phyloP scores from a whole-genome alignment of 2,329 filamentous ascomycete species.

The Venturia carpophila region DNA sequence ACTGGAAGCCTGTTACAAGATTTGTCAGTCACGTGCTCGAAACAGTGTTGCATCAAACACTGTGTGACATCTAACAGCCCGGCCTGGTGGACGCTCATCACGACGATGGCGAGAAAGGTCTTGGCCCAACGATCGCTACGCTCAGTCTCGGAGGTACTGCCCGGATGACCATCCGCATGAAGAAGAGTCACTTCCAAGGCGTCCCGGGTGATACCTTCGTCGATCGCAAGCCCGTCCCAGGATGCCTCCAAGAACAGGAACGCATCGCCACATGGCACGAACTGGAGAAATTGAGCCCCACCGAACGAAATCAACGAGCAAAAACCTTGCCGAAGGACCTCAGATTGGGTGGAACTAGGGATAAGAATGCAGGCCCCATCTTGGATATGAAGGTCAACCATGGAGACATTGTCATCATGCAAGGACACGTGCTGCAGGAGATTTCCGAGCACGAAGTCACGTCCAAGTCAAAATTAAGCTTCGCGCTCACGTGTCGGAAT shows the following conservation, averaged over 20 bases:
- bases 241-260: constrained; percentile 28
- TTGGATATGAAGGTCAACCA: constrained; percentile 48
- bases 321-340: constrained; percentile 23
- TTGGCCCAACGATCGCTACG: constrained; percentile 56
- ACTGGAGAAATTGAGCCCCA: constrained; percentile 27
- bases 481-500: constrained; percentile 50
- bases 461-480: constrained; percentile 44
- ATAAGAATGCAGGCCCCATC: constrained; percentile 21
- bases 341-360: background rate
- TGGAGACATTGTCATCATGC: constrained; percentile 59
- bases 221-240: constrained; percentile 24
- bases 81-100: too few relatives aligned
- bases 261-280: constrained; percentile 29
- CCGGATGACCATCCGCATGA: constrained; percentile 51
- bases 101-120: constrained; percentile 56
- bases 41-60: too few relatives aligned
- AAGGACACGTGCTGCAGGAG: constrained; percentile 51
- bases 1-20: too few relatives aligned
- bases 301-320: constrained; percentile 23
- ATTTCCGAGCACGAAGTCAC: constrained; percentile 53
- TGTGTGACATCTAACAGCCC: too few relatives aligned
- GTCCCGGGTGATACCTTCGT: background rate
- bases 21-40: too few relatives aligned
- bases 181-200: constrained; percentile 39
- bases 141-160: constrained; percentile 53